These are phyloP conservation scores for Cephaloascus albidus DNA, from an alignment of 805 yeast genomes.

Conservation along the genomic window DNA sequence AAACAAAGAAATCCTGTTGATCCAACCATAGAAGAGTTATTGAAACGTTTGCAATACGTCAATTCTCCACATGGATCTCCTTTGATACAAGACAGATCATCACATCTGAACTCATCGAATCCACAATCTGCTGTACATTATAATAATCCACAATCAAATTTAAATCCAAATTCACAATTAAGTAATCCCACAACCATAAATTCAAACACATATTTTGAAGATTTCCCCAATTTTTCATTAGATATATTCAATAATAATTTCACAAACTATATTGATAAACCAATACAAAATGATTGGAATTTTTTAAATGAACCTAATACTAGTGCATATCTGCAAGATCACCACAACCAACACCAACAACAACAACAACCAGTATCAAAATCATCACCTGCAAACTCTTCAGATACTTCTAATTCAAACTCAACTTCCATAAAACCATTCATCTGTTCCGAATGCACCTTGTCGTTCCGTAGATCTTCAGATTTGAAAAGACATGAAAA, in stretches of 20 bases:
- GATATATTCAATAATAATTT: slow-evolving; percentile 17
- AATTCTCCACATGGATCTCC: slow-evolving; percentile 51
- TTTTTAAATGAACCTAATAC: slow-evolving; percentile 14
- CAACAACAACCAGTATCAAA: slow-evolving; percentile 1
- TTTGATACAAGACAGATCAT: slow-evolving; percentile 7
- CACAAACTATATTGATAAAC: slow-evolving; percentile 6
- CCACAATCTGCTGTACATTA: not conserved
- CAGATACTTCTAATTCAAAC: not conserved
- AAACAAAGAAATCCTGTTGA: slow-evolving; percentile 40
- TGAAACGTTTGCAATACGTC: slow-evolving; percentile 50
- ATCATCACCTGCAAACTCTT: slow-evolving; percentile 1
- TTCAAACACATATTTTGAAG: slow-evolving; percentile 25
- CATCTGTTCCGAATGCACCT: slow-evolving; percentile 49
- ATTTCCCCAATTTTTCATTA: slow-evolving; percentile 33
- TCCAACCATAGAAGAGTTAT: slow-evolving; percentile 53
- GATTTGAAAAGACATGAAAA: slow-evolving; percentile 71
- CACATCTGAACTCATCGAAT: not conserved
- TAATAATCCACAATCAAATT: slow-evolving; percentile 9
- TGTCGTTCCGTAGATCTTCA: slow-evolving; percentile 57
- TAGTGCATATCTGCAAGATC: slow-evolving; percentile 6
- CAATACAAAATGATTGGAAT: slow-evolving; percentile 22
- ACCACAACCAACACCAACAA: not conserved
- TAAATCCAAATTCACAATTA: slow-evolving; percentile 14
- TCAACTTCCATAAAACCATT: slow-evolving; percentile 24
- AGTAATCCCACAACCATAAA: slow-evolving; percentile 19